Percentiles rank a stretch among this genome's conserved stretches.
Conservation (phyloP, 176 grass and related monocot species). For the Calamus simplicifolius region DNA sequence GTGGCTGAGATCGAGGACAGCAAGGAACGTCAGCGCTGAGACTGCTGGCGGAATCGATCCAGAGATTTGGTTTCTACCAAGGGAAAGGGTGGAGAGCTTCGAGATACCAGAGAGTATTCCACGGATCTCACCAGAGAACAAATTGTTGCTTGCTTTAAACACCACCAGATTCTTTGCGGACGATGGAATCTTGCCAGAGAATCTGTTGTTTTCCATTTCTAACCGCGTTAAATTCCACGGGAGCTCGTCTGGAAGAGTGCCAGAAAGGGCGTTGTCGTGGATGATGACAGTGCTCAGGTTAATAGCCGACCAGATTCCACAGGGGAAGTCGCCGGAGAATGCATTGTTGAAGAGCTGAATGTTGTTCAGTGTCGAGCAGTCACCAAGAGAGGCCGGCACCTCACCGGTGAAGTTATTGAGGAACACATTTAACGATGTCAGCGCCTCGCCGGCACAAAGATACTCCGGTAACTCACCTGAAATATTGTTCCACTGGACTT, state of each 20-base stretch:
- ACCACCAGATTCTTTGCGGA: not conserved
- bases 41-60: constrained; percentile 30
- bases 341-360: constrained; percentile 29
- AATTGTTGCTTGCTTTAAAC: constrained; percentile 31
- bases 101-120: not conserved
- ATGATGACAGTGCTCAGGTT: constrained; percentile 16
- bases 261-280: constrained; percentile 36
- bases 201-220: constrained; percentile 36
- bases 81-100: constrained; percentile 7
- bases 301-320: constrained; percentile 28
- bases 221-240: constrained; percentile 16
- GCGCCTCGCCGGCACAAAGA: constrained; percentile 26
- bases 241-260: constrained; percentile 27
- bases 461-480: constrained; percentile 29
- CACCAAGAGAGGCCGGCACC: constrained; percentile 18
- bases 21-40: not conserved
- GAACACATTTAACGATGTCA: constrained; percentile 29
- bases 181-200: constrained; percentile 27
- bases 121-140: constrained; percentile 16
- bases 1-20: constrained; percentile 23
- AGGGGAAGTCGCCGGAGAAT: constrained; percentile 36
- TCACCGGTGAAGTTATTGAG: constrained; percentile 35
- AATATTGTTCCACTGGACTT: constrained; percentile 29
- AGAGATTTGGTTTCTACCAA: constrained; percentile 28
- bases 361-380: constrained; percentile 20